phyloP scores from a whole-genome alignment of 441 rosid genomes.

The Pelargonium australe region DNA sequence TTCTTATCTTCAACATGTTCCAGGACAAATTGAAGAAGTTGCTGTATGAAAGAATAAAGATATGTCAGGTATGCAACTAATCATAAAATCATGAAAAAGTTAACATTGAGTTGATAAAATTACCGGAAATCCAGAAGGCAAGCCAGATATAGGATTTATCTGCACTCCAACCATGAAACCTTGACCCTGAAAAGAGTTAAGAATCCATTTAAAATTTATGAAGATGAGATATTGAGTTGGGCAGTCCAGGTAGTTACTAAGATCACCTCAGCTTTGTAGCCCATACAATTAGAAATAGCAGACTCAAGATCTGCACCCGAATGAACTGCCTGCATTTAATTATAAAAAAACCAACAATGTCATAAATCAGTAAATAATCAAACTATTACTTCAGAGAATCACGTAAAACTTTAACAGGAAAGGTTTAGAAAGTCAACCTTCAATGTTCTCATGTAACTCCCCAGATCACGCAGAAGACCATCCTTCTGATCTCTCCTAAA shows the following conservation, averaged over 20 bases:
- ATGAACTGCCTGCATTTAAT: slow-evolving; percentile 80
- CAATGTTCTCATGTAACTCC: slow-evolving; percentile 89
- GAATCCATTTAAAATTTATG: slow-evolving; percentile 17
- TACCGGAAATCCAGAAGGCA: slow-evolving; percentile 92
- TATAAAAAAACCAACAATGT: slow-evolving; percentile 11
- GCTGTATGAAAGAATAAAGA: slow-evolving; percentile 37
- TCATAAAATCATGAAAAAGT: slow-evolving; percentile 15
- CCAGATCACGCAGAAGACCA: slow-evolving; percentile 87
- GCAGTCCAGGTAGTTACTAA: slow-evolving; percentile 25
- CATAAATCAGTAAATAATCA: not conserved
- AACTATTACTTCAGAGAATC: not conserved
- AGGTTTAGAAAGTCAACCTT: slow-evolving; percentile 49
- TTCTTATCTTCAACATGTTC: slow-evolving; percentile 82
- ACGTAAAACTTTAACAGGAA: slow-evolving; percentile 12
- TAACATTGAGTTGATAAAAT: slow-evolving; percentile 29
- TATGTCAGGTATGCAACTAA: slow-evolving; percentile 10
- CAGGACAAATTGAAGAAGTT: slow-evolving; percentile 69
- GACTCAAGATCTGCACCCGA: slow-evolving; percentile 99
- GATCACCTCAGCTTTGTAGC: slow-evolving; percentile 73
- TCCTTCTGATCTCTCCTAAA: slow-evolving; percentile 77
- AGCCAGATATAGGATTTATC: slow-evolving; percentile 77
- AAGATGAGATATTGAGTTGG: slow-evolving; percentile 16
- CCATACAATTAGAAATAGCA: slow-evolving; percentile 91
- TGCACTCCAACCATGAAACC: slow-evolving; percentile 99
- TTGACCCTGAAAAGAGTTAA: slow-evolving; percentile 63